A percentile compares a stretch with the other conserved stretches of the same genome.
phyloP scores from a whole-genome alignment of 352 stramenopile species.

The Blastocystis sp. region DNA sequence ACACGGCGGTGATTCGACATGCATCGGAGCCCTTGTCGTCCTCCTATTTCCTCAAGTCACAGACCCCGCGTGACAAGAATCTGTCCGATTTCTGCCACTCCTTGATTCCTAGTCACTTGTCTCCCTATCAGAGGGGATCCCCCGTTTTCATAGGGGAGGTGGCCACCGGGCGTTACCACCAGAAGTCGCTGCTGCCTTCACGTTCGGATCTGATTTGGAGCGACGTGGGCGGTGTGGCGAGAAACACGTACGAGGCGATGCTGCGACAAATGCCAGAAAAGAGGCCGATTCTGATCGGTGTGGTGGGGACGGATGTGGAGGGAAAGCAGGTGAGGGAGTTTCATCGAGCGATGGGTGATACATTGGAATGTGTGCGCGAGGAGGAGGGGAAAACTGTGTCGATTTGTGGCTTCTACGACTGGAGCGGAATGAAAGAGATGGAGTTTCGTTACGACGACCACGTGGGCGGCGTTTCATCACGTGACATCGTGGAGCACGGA shows the following conservation, averaged over 20 bases:
- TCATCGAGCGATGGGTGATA: constrained; percentile 7
- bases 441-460: constrained; percentile 5
- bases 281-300: constrained; percentile 30
- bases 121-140: constrained; percentile 40
- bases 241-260: constrained; percentile 57
- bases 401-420: constrained; percentile 47
- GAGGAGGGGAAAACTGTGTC: background rate
- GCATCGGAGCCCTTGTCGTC: constrained; percentile 5
- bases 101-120: background rate
- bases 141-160: constrained; percentile 64
- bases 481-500: background rate
- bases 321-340: background rate
- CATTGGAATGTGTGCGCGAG: background rate
- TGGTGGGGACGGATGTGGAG: constrained; percentile 30
- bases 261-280: constrained; percentile 17
- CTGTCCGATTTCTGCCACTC: background rate
- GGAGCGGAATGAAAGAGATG: background rate
- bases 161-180: background rate
- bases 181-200: background rate
- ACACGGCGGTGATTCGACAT: background rate
- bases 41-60: background rate
- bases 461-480: background rate
- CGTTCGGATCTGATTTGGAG: background rate
- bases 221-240: constrained; percentile 36
- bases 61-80: background rate